Base-by-base conservation (phyloP, 371 early-diverging fungal species). In the Lichtheimia hyalospora region DNA sequence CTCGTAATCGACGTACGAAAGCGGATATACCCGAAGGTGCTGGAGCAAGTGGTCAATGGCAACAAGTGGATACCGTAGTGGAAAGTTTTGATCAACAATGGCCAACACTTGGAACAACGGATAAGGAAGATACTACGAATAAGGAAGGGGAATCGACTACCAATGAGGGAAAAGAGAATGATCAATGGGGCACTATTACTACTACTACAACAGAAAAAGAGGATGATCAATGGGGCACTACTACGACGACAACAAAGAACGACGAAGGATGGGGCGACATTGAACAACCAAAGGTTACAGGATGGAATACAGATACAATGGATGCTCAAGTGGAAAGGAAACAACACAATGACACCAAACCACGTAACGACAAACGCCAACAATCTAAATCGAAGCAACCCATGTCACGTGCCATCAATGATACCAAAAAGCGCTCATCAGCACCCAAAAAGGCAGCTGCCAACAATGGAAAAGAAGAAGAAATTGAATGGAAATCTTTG, bases 1-100 rank as follows among this genome's bases (percentile, higher is more conserved):
- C 12, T 20, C 34, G 53, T 16, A 14, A 40, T 20, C 34, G 39
- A 20, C 53, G 53, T 27, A 18, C 21, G 34, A 34, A 34, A 34
- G 34, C 34, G 10, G 34, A 8, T 8, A 34, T 34, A 10, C 34
- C 34, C 10, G 10, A 34, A 3, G 18, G 8, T 21, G 25, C 41
- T 24, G 55, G 42, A n/a, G 55, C 55, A 20, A 55, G 43, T 21
- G 24, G 25, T 16, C n/a, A 43, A 10, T 53, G 60, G 52, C 54
- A 53, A 25, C 21, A 53, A 10, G 16, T 21, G 20, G 39, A 53
- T 5, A 40, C 8, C 5, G 40, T 53, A 1, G 16, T 39, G 28
- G 7, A 51, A 25, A 24, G 23, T 24, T 34, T 34, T 34, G 34
- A 49, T 23, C 21, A 49, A 49, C 18, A 25, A 27, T 52, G 52